These are phyloP conservation scores for Solanum okadae DNA, from an alignment of 257 asterid genomes.

Conservation along the genomic window DNA sequence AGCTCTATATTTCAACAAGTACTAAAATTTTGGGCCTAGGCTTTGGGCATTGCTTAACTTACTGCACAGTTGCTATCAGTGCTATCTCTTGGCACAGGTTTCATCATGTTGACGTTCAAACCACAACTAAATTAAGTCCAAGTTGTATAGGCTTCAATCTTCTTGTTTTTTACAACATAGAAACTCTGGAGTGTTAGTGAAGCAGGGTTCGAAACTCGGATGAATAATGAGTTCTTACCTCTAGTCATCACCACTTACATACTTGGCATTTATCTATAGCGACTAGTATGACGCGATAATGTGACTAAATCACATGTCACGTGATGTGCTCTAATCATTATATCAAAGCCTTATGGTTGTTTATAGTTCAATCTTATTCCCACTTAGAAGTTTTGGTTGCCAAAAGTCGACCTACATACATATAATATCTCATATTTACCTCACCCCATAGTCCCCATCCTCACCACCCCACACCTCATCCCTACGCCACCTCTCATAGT, in stretches of 20 bases:
- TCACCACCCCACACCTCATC: background rate
- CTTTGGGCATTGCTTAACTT: too few relatives aligned
- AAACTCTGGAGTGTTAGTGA: background rate
- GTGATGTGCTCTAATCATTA: background rate
- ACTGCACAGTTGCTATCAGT: too few relatives aligned
- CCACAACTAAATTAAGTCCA: background rate
- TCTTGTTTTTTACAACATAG: background rate
- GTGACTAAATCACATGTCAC: background rate
- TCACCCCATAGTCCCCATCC: background rate
- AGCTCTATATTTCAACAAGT: background rate
- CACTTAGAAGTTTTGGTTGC: too few relatives aligned
- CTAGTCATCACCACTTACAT: background rate
- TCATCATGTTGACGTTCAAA: background rate
- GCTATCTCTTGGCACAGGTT: background rate
- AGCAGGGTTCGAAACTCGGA: background rate
- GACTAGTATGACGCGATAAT: background rate
- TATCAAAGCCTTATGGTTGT: background rate
- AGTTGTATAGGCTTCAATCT: background rate
- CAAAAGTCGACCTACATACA: background rate
- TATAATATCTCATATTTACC: background rate
- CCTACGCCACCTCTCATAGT: background rate
- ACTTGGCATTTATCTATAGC: background rate
- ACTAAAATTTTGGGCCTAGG: background rate
- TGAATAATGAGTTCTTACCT: background rate
- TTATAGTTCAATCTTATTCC: too few relatives aligned